Evolutionary conservation across 495 filamentous ascomycete species (phyloP).

Genomic region (Neurospora sp.): DNA sequence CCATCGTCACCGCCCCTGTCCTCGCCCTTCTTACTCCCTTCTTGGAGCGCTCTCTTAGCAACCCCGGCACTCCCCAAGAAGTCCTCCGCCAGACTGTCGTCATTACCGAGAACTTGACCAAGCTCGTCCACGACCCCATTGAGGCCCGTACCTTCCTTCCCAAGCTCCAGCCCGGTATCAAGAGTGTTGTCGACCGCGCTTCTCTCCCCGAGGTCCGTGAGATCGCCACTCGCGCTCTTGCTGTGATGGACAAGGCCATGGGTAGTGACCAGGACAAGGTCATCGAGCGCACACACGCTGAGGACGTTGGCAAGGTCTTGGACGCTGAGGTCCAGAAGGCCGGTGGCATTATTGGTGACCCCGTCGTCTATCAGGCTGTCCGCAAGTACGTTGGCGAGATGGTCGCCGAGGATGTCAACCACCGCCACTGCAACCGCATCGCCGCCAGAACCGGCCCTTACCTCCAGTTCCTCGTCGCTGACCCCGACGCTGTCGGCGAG

Average conservation of each 20-base stretch:
- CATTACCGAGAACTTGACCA: slow-evolving; percentile 98
- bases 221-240: slow-evolving; percentile 70
- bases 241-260: slow-evolving; percentile 93
- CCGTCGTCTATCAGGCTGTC: slow-evolving; percentile 55
- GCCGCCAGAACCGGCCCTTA: slow-evolving; percentile 58
- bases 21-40: slow-evolving; percentile 94
- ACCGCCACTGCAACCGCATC: slow-evolving; percentile 67
- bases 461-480: slow-evolving; percentile 56
- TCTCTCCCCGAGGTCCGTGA: slow-evolving; percentile 92
- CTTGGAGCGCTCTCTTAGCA: slow-evolving; percentile 85
- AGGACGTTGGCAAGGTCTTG: slow-evolving; percentile 67
- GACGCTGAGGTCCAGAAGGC: slow-evolving; percentile 63
- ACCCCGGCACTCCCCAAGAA: slow-evolving; percentile 82
- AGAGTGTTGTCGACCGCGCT: slow-evolving; percentile 75
- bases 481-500: slow-evolving; percentile 46
- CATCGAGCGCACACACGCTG: slow-evolving; percentile 56
- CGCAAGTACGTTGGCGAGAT: slow-evolving; percentile 73
- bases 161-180: slow-evolving; percentile 88
- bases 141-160: slow-evolving; percentile 95
- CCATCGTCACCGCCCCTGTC: slow-evolving; percentile 93
- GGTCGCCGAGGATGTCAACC: slow-evolving; percentile 83
- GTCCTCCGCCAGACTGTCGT: slow-evolving; percentile 91
- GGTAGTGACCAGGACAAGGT: slow-evolving; percentile 52
- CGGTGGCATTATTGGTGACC: slow-evolving; percentile 50
- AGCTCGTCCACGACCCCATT: slow-evolving; percentile 93